Evolutionary conservation across 345 rosid species (phyloP), one percentile per base, ranked within the genome.

Genomic region (Murraya paniculata): DNA sequence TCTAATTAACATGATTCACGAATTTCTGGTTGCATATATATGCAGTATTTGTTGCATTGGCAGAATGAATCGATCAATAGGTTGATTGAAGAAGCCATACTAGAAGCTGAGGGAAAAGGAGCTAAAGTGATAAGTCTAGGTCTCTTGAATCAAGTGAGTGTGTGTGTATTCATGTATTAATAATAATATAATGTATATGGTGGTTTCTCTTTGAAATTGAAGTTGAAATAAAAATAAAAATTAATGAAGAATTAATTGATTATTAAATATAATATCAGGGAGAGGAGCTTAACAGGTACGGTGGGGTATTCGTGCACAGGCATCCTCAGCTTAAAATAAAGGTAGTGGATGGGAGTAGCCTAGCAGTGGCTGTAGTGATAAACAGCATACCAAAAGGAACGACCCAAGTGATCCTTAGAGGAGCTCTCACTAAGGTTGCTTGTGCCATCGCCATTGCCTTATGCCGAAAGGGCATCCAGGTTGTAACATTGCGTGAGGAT

Each of bases 311-410:
- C 10, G 76, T 87, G 72, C 72, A 79, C 6, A 89, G 74, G 84
- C 72, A 87, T 79, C 93, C 90, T 9, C 68, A 55, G 45, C 75
- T 90, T 28, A 85, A 84, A 80, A 79, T 82, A 74, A 91, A 85
- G 74, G 80, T 92, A 68, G 93, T 92, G 59, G 94, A 92, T 61
- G 97, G 97, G 38, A 91, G 86, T 45, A 84, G 90, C 58, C 85
- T 91, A 38, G 92, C 89, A 10, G 90, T 80, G 21, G 90, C 90
- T 24, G 85, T 85, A 22, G 85, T 92, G 38, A 21, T 89, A 6
- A 87, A 88, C 48, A 87, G 80, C 84, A 80, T 92, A 71, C 97
- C 92, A 1, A 73, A 82, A 76, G 90, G 87, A 57, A 85, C 92
- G 22, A 85, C 67, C 3, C 87, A 86, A 65, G 86, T 92, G 45